Evolutionary conservation across 495 filamentous ascomycete species (phyloP), one percentile per base, ranked within the genome.

Genomic region (Poronia punctata): DNA sequence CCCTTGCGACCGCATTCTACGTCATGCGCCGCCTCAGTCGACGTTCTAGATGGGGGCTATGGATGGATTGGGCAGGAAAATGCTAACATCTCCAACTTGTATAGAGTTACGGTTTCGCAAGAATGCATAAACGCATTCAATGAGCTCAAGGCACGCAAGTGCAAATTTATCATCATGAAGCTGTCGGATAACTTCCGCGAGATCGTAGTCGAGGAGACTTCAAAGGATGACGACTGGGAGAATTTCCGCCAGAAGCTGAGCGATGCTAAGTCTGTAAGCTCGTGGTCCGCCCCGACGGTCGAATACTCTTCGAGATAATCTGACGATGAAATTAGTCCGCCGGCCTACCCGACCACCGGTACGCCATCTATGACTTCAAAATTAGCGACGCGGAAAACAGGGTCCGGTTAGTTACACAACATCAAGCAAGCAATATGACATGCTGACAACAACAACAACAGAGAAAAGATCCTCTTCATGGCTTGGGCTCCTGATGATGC

Each of bases 141-240:
- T 62, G 80, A 95, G 39, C 82, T 98, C 46, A 94, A 94, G 76
- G 78, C 72, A 70, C 87, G 88, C 64, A 80, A 81, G 66, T 70
- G 79, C 72, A 95, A 93, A 71, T 98, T 79, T 72, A 83, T 98
- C 71, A 84, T 98, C 79, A 97, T 80, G 84, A 95, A 95, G 76
- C 82, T 98, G 57, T 76, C 83, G 49, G 87, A 94, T 66, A 79
- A 95, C 76, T 84, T 84, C 80, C 92, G 84, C 66, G 63, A 83
- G 54, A 88, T 96, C 59, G 83, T 84, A 30, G 77, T 96, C 53
- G 85, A 93, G 50, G 73, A 78, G 45, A 79, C 80, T 40, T 69
- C 71, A 32, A 69, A 74, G 18, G 62, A 72, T 50, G 59, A 59
- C 15, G 72, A 80, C 54, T 89, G 83, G 69, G 83, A 88, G 28